Conservation (phyloP, 345 rosid genomes). For the Melaleuca quinquenervia region DNA sequence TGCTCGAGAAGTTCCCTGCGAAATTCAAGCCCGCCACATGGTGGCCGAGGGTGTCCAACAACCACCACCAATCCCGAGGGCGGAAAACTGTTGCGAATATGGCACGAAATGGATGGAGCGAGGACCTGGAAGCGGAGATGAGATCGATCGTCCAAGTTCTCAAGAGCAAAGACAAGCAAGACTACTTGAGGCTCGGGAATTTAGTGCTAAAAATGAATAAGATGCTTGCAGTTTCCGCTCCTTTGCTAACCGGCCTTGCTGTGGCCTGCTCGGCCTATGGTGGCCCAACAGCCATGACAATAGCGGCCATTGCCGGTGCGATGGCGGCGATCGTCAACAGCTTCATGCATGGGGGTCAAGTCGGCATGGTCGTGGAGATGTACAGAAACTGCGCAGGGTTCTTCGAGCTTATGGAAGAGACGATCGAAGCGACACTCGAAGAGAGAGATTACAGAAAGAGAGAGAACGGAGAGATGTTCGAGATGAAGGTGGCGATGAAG, state of each 20-base stretch:
- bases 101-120: conserved; percentile 18
- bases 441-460: conserved; percentile 12
- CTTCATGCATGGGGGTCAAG: conserved; percentile 35
- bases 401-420: conserved; percentile 17
- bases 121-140: conserved; percentile 28
- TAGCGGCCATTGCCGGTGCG: conserved; percentile 22
- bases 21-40: conserved; percentile 18
- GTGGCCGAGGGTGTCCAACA: conserved; percentile 11
- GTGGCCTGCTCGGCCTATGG: conserved; percentile 13
- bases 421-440: conserved; percentile 10
- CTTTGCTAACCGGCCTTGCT: conserved; percentile 26
- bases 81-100: not conserved
- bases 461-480: conserved; percentile 26
- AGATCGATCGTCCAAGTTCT: conserved; percentile 18
- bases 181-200: conserved; percentile 27
- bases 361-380: conserved; percentile 55
- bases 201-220: conserved; percentile 31
- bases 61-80: not conserved
- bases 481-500: conserved; percentile 26
- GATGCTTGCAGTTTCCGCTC: conserved; percentile 30
- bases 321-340: conserved; percentile 18
- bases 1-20: conserved; percentile 22
- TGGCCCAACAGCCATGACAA: conserved; percentile 1
- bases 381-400: conserved; percentile 37
- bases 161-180: conserved; percentile 23